phyloP scores from a whole-genome alignment of 768 basidiomycete species.

The Pleurotus tuber-regium region DNA sequence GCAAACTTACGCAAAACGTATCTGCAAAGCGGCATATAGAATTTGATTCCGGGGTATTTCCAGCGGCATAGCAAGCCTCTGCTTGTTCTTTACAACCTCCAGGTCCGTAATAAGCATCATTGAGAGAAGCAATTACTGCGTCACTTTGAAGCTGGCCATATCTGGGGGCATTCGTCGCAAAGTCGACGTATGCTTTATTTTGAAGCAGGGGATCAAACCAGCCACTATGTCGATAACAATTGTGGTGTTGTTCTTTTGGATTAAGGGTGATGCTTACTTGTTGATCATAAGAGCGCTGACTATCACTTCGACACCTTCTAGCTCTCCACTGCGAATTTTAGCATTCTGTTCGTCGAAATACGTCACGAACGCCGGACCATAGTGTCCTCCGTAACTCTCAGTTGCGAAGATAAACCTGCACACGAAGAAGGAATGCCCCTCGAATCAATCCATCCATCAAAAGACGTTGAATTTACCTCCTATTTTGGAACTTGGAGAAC shows the following conservation, averaged over 20 bases:
- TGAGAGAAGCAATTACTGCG: slow-evolving; percentile 42
- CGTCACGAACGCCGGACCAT: slow-evolving; percentile 61
- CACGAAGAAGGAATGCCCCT: background rate
- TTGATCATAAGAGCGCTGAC: slow-evolving; percentile 67
- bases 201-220: slow-evolving; percentile 69
- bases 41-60: slow-evolving; percentile 40
- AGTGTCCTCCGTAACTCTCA: slow-evolving; percentile 70
- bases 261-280: slow-evolving; percentile 34
- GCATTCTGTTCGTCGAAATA: slow-evolving; percentile 64
- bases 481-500: slow-evolving; percentile 48
- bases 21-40: slow-evolving; percentile 49
- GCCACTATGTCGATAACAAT: slow-evolving; percentile 45
- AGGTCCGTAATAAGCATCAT: slow-evolving; percentile 41
- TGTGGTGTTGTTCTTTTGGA: background rate
- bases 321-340: slow-evolving; percentile 38
- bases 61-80: slow-evolving; percentile 55
- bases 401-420: slow-evolving; percentile 62
- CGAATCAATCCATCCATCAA: too few species aligned
- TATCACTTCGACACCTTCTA: slow-evolving; percentile 48
- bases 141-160: slow-evolving; percentile 61
- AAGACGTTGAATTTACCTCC: slow-evolving; percentile 40
- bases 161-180: slow-evolving; percentile 60
- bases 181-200: slow-evolving; percentile 56
- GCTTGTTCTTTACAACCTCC: slow-evolving; percentile 57
- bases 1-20: slow-evolving; percentile 52